Conservation (phyloP, 1,284 basidiomycete species). For the Naganishia liquefaciens region DNA sequence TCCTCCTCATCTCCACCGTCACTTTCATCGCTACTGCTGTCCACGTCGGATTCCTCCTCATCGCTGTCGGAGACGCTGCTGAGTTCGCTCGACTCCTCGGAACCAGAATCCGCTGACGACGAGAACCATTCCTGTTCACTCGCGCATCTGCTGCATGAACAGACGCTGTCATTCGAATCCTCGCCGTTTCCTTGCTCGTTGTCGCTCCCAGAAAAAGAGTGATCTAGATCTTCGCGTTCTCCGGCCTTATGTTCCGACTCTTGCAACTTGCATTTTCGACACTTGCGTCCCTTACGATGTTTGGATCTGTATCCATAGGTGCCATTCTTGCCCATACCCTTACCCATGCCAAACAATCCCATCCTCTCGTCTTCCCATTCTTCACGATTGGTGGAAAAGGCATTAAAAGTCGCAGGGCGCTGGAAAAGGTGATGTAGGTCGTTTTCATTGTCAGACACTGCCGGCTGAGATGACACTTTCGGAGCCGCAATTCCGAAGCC, state of each 20-base stretch:
- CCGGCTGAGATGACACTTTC: constrained; percentile 5
- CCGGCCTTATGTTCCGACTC: constrained; percentile 12
- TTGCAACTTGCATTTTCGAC: constrained; percentile 21
- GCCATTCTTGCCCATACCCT: constrained; percentile 32
- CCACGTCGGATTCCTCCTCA: constrained; percentile 9
- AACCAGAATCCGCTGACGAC: constrained; percentile 13
- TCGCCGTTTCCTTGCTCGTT: background rate
- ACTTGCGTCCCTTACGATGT: constrained; percentile 22
- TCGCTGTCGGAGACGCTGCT: constrained; percentile 19
- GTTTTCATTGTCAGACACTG: constrained; percentile 22
- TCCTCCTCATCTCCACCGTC: constrained; percentile 33
- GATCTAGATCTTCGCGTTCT: constrained; percentile 1
- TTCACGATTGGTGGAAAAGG: constrained; percentile 43
- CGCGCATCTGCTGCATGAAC: constrained; percentile 26
- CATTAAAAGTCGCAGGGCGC: constrained; percentile 48
- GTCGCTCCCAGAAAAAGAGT: constrained; percentile 26
- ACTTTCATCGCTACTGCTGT: constrained; percentile 28
- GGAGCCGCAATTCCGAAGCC: background rate
- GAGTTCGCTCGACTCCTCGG: constrained; percentile 17
- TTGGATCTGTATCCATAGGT: constrained; percentile 25
- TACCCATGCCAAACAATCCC: constrained; percentile 33
- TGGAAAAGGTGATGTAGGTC: constrained; percentile 34
- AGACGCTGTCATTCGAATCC: constrained; percentile 5
- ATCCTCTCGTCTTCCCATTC: constrained; percentile 34
- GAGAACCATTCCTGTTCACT: constrained; percentile 28